Base-by-base conservation (phyloP, 208 protist genomes). In the Lotmaria passim region DNA sequence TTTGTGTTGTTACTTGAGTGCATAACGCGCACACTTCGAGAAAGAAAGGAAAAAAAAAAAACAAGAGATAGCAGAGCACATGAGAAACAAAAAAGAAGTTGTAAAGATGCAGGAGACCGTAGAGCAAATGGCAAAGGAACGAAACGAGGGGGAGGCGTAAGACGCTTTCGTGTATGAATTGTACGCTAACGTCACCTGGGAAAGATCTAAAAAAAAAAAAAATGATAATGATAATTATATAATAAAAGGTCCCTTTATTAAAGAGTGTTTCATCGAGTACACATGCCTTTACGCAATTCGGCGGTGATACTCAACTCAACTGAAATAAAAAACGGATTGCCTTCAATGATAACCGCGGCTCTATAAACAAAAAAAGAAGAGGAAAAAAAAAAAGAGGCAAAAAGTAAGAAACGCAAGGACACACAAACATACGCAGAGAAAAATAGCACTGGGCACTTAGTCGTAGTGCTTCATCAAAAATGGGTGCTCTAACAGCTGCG, bases 401-500 rank as follows among this genome's bases (percentile, higher is more conserved):
- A n/a, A n/a, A n/a, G n/a, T 10, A 65, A 57, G 31, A 51, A 47
- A 52, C 21, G 10, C n/a, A 36, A 31, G 12, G 8, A 23, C n/a
- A 47, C 39, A 60, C n/a, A 30, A n/a, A n/a, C n/a, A n/a, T n/a
- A n/a, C n/a, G n/a, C n/a, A n/a, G n/a, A n/a, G n/a, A n/a, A n/a
- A n/a, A n/a, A n/a, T n/a, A n/a, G n/a, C n/a, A 57, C 15, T 3
- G 7, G 34, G 53, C 21, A 23, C 41, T 15, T 50, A 34, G 5
- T 50, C 39, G 50, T 79, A 83, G 28, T 3, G 60, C 28, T 75
- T 73, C 5, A 53, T 81, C 46, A 93, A 73, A 60, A 93, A 91
- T 0, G 85, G 88, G 68, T 93, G 88, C 14, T 81, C 70, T 23
- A 93, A 76, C 24, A 93, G 66, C 52, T 87, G 76, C 47, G 78